These are phyloP conservation scores for Cytidiella melzeri DNA, from an alignment of 768 basidiomycete species.

Conservation along the genomic window DNA sequence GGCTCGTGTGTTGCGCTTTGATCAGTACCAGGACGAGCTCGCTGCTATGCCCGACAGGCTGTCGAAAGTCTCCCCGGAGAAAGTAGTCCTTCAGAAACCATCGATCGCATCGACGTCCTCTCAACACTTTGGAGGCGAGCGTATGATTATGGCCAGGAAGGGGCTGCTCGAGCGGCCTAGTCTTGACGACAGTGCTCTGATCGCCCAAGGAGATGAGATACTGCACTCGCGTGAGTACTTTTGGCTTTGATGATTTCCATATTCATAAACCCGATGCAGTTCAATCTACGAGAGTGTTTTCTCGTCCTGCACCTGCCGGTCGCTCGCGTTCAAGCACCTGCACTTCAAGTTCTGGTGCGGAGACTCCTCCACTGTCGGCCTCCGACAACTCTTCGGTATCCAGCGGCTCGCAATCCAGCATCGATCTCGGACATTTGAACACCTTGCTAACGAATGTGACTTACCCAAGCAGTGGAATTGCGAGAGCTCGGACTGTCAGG, in stretches of 20 bases:
- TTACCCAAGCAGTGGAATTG: constrained; percentile 36
- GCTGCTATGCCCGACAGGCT: constrained; percentile 18
- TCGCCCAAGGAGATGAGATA: constrained; percentile 62
- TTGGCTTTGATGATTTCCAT: not conserved
- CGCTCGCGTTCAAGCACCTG: constrained; percentile 66
- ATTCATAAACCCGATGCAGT: constrained; percentile 19
- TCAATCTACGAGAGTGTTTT: constrained; percentile 50
- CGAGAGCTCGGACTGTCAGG: constrained; percentile 35
- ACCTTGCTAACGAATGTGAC: constrained; percentile 48
- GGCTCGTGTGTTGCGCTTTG: constrained; percentile 22
- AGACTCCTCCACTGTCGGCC: constrained; percentile 65
- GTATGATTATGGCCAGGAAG: constrained; percentile 58
- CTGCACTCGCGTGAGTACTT: constrained; percentile 43
- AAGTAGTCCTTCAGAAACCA: constrained; percentile 50
- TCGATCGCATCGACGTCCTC: constrained; percentile 64
- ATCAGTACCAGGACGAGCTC: constrained; percentile 7
- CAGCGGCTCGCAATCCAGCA: constrained; percentile 71
- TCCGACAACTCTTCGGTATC: constrained; percentile 66
- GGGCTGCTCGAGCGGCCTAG: constrained; percentile 62
- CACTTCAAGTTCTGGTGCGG: constrained; percentile 58
- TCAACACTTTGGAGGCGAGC: constrained; percentile 57
- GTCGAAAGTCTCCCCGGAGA: constrained; percentile 36
- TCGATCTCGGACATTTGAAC: constrained; percentile 62
- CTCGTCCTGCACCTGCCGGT: constrained; percentile 43
- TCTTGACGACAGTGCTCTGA: constrained; percentile 57